Evolutionary conservation across 345 rosid species (phyloP).

Genomic region (Hypericum perforatum): DNA sequence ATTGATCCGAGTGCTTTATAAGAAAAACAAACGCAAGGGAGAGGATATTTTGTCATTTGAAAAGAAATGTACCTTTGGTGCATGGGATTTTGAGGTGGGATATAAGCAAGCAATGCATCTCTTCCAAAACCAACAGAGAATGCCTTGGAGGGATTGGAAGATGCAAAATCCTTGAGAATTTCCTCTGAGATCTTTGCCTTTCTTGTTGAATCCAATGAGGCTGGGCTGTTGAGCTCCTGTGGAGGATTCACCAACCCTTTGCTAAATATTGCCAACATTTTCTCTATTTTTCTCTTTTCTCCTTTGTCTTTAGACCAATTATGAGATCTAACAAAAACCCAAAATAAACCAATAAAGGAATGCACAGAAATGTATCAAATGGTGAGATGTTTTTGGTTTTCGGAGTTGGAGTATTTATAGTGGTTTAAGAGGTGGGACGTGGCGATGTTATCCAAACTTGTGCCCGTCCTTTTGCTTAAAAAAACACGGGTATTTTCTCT

Average conservation of each 20-base stretch:
- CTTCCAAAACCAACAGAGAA: constrained; percentile 62
- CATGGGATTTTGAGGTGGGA: constrained; percentile 26
- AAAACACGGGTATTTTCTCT: too few species aligned
- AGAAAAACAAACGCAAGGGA: too few species aligned
- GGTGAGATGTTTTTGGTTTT: background rate
- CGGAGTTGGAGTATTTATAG: constrained; percentile 6
- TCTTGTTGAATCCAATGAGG: constrained; percentile 32
- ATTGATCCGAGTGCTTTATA: too few species aligned
- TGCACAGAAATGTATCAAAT: background rate
- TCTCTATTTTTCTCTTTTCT: constrained; percentile 16
- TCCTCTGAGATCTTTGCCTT: constrained; percentile 59
- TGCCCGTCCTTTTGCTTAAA: too few species aligned
- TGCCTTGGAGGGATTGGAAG: constrained; percentile 39
- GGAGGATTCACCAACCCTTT: constrained; percentile 73
- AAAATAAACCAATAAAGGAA: background rate
- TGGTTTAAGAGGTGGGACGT: constrained; percentile 2
- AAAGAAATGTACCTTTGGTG: constrained; percentile 39
- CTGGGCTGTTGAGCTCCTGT: constrained; percentile 85
- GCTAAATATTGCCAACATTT: constrained; percentile 90
- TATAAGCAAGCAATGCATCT: constrained; percentile 61
- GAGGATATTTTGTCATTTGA: too few species aligned
- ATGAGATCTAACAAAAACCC: background rate
- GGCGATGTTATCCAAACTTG: constrained; percentile 34
- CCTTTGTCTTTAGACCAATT: background rate
- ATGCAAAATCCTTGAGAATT: constrained; percentile 52